Evolutionary conservation across 306 rosid species (phyloP).

Genomic region (Mimosa bimucronata): DNA sequence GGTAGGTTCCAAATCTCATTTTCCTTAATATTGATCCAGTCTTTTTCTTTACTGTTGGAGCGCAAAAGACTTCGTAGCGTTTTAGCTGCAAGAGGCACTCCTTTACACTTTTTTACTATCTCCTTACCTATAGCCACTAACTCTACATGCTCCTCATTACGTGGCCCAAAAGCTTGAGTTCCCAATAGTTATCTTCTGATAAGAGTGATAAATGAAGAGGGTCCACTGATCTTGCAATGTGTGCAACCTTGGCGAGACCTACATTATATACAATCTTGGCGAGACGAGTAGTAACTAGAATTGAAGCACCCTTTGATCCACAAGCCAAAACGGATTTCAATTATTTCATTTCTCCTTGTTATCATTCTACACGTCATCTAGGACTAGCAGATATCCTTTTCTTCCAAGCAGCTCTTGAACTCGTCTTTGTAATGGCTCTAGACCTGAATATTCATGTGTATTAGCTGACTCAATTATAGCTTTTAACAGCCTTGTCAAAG

Average conservation of each 20-base stretch:
- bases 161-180: slow-evolving; percentile 3
- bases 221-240: too few relatives aligned
- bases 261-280: too few relatives aligned
- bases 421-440: background rate
- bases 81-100: background rate
- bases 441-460: background rate
- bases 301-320: too few relatives aligned
- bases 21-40: background rate
- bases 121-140: background rate
- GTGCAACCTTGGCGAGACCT: too few relatives aligned
- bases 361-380: slow-evolving; percentile 16
- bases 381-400: slow-evolving; percentile 7
- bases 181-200: slow-evolving; percentile 3
- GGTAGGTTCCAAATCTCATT: background rate
- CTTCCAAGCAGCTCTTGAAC: background rate
- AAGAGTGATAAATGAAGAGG: background rate
- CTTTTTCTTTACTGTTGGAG: background rate
- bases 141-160: background rate
- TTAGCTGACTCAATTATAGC: background rate
- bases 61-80: background rate
- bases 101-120: background rate
- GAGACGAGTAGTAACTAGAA: too few relatives aligned
- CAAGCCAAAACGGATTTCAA: background rate
- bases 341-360: slow-evolving; percentile 5
- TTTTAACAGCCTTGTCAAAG: background rate